Evolutionary conservation across 257 asterid genomes (phyloP).

Genomic region (Plantago elongata): DNA sequence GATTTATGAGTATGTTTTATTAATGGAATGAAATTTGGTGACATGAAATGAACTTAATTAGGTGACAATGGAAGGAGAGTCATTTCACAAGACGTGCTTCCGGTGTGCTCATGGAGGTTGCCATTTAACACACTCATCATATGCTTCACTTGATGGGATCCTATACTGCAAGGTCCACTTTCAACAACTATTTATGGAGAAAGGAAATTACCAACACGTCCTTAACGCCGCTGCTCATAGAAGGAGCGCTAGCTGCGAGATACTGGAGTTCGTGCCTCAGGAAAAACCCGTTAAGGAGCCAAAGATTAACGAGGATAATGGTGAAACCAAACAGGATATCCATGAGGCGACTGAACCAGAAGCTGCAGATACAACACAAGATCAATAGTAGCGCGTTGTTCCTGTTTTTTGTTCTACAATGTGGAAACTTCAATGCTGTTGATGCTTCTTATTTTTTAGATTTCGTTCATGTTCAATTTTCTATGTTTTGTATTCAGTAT

Average conservation of each 20-base stretch:
- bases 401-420: neutral
- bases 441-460: neutral
- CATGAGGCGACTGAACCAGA: constrained; percentile 17
- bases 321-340: constrained; percentile 1
- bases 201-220: constrained; percentile 60
- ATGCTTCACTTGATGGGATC: constrained; percentile 53
- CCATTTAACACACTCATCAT: constrained; percentile 53
- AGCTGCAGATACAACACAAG: constrained; percentile 20
- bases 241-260: constrained; percentile 20
- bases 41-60: neutral
- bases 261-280: neutral
- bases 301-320: constrained; percentile 9
- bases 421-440: neutral
- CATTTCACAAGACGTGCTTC: constrained; percentile 62
- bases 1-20: neutral
- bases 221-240: constrained; percentile 34
- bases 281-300: constrained; percentile 16
- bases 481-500: neutral
- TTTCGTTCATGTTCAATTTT: neutral
- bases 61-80: constrained; percentile 65
- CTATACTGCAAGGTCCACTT: constrained; percentile 64
- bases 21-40: too few species aligned
- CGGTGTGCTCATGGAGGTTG: constrained; percentile 64
- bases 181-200: constrained; percentile 64
- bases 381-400: neutral